These are phyloP conservation scores for Clavispora asparagi DNA, from an alignment of 805 yeast genomes.

Conservation along the genomic window DNA sequence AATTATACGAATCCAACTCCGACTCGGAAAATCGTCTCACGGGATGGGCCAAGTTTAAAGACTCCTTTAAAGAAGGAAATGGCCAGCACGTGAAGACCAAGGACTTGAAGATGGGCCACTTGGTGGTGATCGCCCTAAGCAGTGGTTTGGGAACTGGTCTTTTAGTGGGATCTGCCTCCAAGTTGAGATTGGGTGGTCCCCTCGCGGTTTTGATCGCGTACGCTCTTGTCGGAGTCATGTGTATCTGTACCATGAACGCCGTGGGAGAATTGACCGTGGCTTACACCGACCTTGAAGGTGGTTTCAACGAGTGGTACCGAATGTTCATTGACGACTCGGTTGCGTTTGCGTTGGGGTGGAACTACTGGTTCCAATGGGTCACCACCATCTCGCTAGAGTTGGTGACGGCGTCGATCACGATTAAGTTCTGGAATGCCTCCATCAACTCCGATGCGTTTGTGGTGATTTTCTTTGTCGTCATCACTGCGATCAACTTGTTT, in stretches of 20 bases:
- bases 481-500: constrained; percentile 39
- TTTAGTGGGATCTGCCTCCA: constrained; percentile 35
- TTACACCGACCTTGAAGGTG: constrained; percentile 45
- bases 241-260: constrained; percentile 31
- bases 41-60: constrained; percentile 5
- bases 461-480: constrained; percentile 43
- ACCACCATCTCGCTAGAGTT: constrained; percentile 17
- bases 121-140: constrained; percentile 29
- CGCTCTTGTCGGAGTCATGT: constrained; percentile 21
- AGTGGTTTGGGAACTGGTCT: constrained; percentile 41
- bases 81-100: background rate
- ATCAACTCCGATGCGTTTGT: constrained; percentile 57
- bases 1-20: constrained; percentile 5
- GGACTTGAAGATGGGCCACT: constrained; percentile 21
- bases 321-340: constrained; percentile 33
- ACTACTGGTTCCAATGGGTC: constrained; percentile 29
- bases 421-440: constrained; percentile 49
- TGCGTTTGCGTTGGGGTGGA: constrained; percentile 37
- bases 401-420: constrained; percentile 38
- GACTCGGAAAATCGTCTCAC: constrained; percentile 1
- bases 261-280: constrained; percentile 54
- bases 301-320: constrained; percentile 23
- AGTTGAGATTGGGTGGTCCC: constrained; percentile 23
- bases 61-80: constrained; percentile 8
- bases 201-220: constrained; percentile 20